Evolutionary conservation across 805 yeast species (phyloP), one percentile per base, ranked within the genome.

Genomic region (Kregervanrija delftensis): DNA sequence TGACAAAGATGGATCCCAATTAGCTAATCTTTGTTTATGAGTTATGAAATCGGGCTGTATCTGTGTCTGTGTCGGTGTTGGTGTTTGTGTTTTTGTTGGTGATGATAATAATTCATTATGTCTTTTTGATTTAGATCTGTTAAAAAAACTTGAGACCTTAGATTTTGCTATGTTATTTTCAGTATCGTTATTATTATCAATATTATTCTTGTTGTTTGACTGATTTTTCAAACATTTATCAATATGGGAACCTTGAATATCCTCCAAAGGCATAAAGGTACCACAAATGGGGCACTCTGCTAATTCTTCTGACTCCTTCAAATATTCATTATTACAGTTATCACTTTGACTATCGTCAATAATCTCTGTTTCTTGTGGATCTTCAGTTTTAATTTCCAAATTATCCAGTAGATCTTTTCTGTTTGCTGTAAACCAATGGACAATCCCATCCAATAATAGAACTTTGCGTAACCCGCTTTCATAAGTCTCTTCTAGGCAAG

Each of bases 201-300:
- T 6, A 22, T 22, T 22, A 22, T 22, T 6, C 28, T 22, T 22
- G 8, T 6, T 22, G 8, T 35, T 69, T 69, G 28, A 4, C 28
- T 22, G 28, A 22, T 22, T 34, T 34, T 39, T 56, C 30, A 83
- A 59, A 54, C 95, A 85, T 42, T 67, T 67, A 55, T 81, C 88
- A 10, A 85, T 67, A 57, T 85, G 93, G 1, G 67, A 57, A 3
- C 74, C 57, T 57, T 85, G 86, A 8, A 85, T 63, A 32, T 70
- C 72, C 16, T 64, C 70, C 0, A 79, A 67, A 1, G 83, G 72
- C 77, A 81, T 76, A 28, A 60, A 60, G 35, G 73, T 65, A 8
- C 63, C 58, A 58, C 95, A 86, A 2, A 86, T 69, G 0, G 95
- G 95, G 57, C 95, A 86, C 41, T 66, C 72, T 0, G 76, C 86